These are phyloP conservation scores for Tylopilus cervinicoccineus DNA, from an alignment of 768 basidiomycete genomes.

Conservation along the genomic window DNA sequence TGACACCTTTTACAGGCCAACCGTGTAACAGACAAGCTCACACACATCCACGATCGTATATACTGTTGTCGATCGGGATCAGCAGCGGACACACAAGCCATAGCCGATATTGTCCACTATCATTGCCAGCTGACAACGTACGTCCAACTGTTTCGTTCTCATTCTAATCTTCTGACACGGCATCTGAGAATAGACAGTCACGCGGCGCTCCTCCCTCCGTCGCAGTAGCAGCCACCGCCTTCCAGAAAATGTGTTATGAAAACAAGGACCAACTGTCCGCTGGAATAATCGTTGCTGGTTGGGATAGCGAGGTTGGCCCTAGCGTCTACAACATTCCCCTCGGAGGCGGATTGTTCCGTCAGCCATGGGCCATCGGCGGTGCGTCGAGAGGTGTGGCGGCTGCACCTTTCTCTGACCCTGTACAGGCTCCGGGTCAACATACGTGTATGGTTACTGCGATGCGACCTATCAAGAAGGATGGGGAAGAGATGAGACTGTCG, in stretches of 20 bases:
- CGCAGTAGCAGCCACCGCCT: conserved; percentile 72
- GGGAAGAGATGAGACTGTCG: conserved; percentile 83
- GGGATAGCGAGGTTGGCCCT: conserved; percentile 89
- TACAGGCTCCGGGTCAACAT: conserved; percentile 90
- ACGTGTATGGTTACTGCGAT: conserved; percentile 99
- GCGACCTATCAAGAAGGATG: conserved; percentile 95
- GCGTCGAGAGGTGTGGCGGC: conserved; percentile 19
- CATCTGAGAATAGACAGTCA: conserved; percentile 41
- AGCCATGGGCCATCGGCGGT: conserved; percentile 99
- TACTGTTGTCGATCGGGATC: conserved; percentile 99
- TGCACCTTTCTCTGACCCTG: background rate
- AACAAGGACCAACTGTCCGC: conserved; percentile 90
- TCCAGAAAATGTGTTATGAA: conserved; percentile 86
- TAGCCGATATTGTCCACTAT: conserved; percentile 89
- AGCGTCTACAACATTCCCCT: conserved; percentile 97
- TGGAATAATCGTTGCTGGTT: conserved; percentile 97
- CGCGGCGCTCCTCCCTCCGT: conserved; percentile 71
- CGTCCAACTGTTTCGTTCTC: conserved; percentile 19
- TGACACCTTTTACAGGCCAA: conserved; percentile 61
- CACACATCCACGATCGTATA: conserved; percentile 93
- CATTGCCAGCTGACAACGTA: conserved; percentile 74
- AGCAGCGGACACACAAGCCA: conserved; percentile 95
- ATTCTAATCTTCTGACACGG: background rate
- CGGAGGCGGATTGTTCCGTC: conserved; percentile 94
- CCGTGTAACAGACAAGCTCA: conserved; percentile 97